Percentiles rank a stretch among this genome's conserved stretches.
phyloP scores from a whole-genome alignment of 768 basidiomycete genomes.

The Pulveroboletus ravenelii region DNA sequence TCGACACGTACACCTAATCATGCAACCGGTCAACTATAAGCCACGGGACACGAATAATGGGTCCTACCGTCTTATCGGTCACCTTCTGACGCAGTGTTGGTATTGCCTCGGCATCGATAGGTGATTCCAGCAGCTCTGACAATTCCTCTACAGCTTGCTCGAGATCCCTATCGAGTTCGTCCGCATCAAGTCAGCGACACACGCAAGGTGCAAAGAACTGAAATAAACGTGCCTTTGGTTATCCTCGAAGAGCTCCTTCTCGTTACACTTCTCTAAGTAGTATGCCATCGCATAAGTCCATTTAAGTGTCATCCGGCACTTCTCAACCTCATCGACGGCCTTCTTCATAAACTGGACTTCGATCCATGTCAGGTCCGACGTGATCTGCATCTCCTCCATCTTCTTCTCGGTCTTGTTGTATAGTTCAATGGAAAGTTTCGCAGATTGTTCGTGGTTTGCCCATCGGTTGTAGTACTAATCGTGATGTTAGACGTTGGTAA shows the following conservation, averaged over 20 bases:
- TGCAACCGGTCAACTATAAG: background rate
- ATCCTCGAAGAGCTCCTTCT: conserved; percentile 95
- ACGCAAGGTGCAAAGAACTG: background rate
- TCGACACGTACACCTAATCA: conserved; percentile 84
- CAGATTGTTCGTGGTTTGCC: conserved; percentile 99
- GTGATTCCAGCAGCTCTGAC: conserved; percentile 88
- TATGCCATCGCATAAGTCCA: conserved; percentile 99
- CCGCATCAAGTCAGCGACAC: background rate
- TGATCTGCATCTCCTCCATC: conserved; percentile 99
- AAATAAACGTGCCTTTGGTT: conserved; percentile 70
- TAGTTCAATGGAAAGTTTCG: conserved; percentile 88
- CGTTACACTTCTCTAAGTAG: conserved; percentile 84
- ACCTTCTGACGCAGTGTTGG: conserved; percentile 82
- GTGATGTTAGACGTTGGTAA: background rate
- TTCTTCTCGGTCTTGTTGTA: conserved; percentile 98
- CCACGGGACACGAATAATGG: conserved; percentile 1
- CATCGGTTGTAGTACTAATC: conserved; percentile 97
- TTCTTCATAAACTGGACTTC: conserved; percentile 99
- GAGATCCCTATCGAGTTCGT: conserved; percentile 56
- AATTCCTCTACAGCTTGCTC: conserved; percentile 95
- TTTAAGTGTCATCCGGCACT: conserved; percentile 92
- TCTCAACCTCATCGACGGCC: conserved; percentile 87
- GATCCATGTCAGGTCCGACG: conserved; percentile 92
- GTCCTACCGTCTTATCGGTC: conserved; percentile 86
- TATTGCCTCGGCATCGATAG: conserved; percentile 82